Evolutionary conservation across 495 filamentous ascomycete genomes (phyloP), one percentile per base, ranked within the genome.

Genomic region (Penicillium cinerascens): DNA sequence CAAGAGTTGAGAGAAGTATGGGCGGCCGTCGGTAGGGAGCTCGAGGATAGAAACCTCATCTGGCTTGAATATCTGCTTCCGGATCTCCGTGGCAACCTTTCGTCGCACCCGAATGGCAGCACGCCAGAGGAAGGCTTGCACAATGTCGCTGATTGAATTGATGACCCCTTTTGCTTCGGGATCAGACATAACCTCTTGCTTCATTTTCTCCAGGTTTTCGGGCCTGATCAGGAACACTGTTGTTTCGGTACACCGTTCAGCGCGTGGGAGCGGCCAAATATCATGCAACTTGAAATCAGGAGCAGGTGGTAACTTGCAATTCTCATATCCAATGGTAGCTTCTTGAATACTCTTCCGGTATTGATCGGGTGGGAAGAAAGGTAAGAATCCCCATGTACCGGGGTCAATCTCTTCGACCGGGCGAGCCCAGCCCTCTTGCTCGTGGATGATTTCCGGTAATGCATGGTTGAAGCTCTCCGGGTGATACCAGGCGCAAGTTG

Each of bases 331-430:
- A 44, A 20, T 27, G 42, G 42, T 15, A 27, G 42, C 18, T 43
- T 43, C 41, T 21, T 4, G 16, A 18, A 43, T 22, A 18, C 41
- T 43, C 41, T 43, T 15, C 22, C 18, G 41, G 23, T 43, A 6
- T 21, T 43, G 17, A 43, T 43, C 41, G 22, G 42, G 25, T 50
- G 47, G 39, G 18, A 43, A 42, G 25, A 35, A 50, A 0, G 38
- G 47, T 35, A 50, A 35, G 22, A 21, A 50, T 33, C 47, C 44
- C 47, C 47, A 50, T 42, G 38, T 50, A 27, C 47, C 47, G 33
- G 47, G 47, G 39, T 42, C 47, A 50, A 50, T 50, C 38, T 33
- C 47, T 8, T 50, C 38, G 1, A 50, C 38, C 36, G 47, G 38
- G 3, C 47, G 47, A 27, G 47, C 47, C 47, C 44, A 47, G 13